Evolutionary conservation across 495 filamentous ascomycete genomes (phyloP), one percentile per base, ranked within the genome.

Genomic region (Jackrogersella multiformis): DNA sequence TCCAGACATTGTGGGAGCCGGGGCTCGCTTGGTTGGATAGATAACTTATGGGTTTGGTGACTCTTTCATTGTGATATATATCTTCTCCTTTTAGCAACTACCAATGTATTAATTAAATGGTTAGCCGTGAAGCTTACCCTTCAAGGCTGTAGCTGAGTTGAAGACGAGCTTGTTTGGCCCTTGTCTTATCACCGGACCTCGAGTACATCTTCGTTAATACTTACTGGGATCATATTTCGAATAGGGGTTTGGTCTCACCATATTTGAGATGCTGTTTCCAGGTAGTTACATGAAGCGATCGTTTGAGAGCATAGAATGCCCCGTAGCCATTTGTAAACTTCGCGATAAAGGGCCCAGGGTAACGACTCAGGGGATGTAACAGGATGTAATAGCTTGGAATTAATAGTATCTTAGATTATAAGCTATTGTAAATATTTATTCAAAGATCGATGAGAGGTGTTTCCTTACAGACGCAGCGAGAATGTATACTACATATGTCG

Each of bases 81-180:
- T 63, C 60, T 63, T 56, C 6, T 16, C 13, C 28, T 4, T 12
- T 54, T 10, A 46, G 48, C n/a, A 6, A 28, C 0, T 7, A 36
- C 5, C 5, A 5, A 13, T 0, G 34, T 9, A n/a, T n/a, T n/a
- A n/a, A n/a, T 12, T 1, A 36, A n/a, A 30, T 9, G 65, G 36
- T 21, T 30, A n/a, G 61, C n/a, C 35, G 34, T 51, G 26, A 23
- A 10, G 15, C 35, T 44, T 61, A 71, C 68, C 64, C 34, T 55
- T 35, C 5, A 64, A 60, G 7, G 64, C 70, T 7, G 54, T 64
- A 7, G 15, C 42, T 8, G 68, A 67, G 24, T 73, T 71, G 36
- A 73, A 61, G 7, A 68, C 24, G 1, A 73, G 56, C 39, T 58
- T 63, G 28, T 71, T 56, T 8, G 70, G 70, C 3, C 70, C 70